Evolutionary conservation across 2,329 filamentous ascomycete genomes (phyloP).

Genomic region (Tolypocladium sp.): DNA sequence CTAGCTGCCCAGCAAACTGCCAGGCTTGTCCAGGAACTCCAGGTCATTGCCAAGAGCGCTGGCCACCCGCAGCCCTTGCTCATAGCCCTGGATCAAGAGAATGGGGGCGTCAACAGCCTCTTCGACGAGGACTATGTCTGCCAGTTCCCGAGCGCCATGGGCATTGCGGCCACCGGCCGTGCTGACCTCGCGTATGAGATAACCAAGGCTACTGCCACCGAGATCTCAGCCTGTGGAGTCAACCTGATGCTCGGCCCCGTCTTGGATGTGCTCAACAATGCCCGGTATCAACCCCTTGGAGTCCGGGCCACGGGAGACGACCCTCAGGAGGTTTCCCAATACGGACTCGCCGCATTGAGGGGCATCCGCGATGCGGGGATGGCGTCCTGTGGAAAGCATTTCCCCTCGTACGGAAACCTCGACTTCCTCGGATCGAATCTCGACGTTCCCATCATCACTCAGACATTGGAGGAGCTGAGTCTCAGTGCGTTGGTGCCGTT

Average conservation of each 20-base stretch:
- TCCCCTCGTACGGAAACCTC: conserved; percentile 90
- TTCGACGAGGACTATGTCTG: conserved; percentile 94
- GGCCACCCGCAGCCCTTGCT: conserved; percentile 83
- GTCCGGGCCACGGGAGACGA: conserved; percentile 88
- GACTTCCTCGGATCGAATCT: conserved; percentile 87
- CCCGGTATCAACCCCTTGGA: conserved; percentile 80
- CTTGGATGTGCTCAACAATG: conserved; percentile 88
- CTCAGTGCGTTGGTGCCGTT: conserved; percentile 89
- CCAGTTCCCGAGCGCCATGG: conserved; percentile 96
- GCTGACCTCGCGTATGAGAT: conserved; percentile 80
- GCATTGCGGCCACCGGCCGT: conserved; percentile 83
- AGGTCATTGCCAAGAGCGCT: conserved; percentile 82
- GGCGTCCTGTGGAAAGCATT: conserved; percentile 89
- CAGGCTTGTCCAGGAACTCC: conserved; percentile 78
- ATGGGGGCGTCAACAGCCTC: conserved; percentile 93
- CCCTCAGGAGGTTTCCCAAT: conserved; percentile 88
- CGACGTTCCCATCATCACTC: conserved; percentile 91
- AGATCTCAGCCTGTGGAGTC: conserved; percentile 85
- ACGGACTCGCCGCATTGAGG: conserved; percentile 81
- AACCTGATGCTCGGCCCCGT: conserved; percentile 94
- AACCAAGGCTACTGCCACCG: conserved; percentile 86
- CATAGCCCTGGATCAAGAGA: conserved; percentile 93
- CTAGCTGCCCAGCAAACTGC: conserved; percentile 87
- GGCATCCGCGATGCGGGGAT: conserved; percentile 88
- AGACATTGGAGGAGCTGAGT: conserved; percentile 85